A percentile compares a stretch with the other conserved stretches of the same genome.
These are phyloP conservation scores for Candida lessepsii DNA, from an alignment of 805 yeast genomes.

Conservation along the genomic window DNA sequence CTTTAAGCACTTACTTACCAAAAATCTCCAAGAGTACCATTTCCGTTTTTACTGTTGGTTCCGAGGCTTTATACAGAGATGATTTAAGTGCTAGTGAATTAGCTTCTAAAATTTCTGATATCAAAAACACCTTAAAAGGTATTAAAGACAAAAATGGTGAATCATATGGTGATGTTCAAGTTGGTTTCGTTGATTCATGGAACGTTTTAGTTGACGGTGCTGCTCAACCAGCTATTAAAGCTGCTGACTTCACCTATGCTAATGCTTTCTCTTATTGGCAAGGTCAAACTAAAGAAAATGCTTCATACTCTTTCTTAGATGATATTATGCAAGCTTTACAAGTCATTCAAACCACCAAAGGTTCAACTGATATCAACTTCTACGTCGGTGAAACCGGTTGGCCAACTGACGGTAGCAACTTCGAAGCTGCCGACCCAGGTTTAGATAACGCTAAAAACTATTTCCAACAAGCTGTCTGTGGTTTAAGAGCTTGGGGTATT, in stretches of 20 bases:
- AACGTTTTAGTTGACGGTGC: constrained; percentile 81
- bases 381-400: constrained; percentile 99
- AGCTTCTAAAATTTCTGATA: constrained; percentile 61
- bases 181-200: constrained; percentile 97
- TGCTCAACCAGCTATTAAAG: constrained; percentile 66
- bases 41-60: constrained; percentile 83
- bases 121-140: constrained; percentile 57
- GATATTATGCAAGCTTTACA: constrained; percentile 98
- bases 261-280: constrained; percentile 99
- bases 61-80: constrained; percentile 91
- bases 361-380: constrained; percentile 79
- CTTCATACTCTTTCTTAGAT: constrained; percentile 90
- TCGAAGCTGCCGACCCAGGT: constrained; percentile 64
- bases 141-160: constrained; percentile 80
- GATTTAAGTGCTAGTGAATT: constrained; percentile 76
- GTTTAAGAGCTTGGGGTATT: constrained; percentile 93
- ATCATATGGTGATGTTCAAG: constrained; percentile 67
- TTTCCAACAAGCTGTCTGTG: constrained; percentile 91
- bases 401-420: constrained; percentile 85
- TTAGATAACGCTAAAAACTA: constrained; percentile 69
- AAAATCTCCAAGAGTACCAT: constrained; percentile 64
- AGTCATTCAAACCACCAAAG: constrained; percentile 81
- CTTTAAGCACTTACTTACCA: constrained; percentile 72
- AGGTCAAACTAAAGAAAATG: constrained; percentile 81
- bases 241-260: constrained; percentile 83